These are phyloP conservation scores for Salix viminalis DNA, from an alignment of 345 rosid genomes.

Conservation along the genomic window DNA sequence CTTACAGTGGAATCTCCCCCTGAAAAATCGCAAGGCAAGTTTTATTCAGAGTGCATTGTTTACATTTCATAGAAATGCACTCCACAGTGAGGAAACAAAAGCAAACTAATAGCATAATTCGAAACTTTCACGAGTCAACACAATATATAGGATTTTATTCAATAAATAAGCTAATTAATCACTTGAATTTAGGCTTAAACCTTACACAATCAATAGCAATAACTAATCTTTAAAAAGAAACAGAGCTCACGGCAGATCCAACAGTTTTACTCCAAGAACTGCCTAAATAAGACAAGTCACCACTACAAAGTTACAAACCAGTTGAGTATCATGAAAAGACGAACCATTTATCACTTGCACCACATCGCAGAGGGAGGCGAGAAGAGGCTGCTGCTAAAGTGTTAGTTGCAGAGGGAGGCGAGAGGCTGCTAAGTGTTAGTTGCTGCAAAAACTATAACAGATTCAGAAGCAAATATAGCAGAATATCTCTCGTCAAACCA, in stretches of 20 bases:
- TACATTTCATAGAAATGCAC: background rate
- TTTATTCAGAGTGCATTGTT: background rate
- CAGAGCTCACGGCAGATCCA: slow-evolving; percentile 7
- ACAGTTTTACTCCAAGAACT: slow-evolving; percentile 93
- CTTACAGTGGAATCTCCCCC: slow-evolving; percentile 95
- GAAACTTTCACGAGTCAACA: background rate
- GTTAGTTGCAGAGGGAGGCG: too few species aligned
- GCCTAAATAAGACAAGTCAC: slow-evolving; percentile 81
- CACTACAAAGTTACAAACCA: slow-evolving; percentile 52
- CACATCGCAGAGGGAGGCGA: slow-evolving; percentile 27
- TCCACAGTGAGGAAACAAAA: background rate
- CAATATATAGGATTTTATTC: background rate
- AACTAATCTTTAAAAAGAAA: background rate
- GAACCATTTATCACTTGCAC: slow-evolving; percentile 73
- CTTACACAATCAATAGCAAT: too few species aligned
- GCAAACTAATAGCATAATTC: background rate
- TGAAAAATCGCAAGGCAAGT: slow-evolving; percentile 30
- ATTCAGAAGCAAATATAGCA: too few species aligned
- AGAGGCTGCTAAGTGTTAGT: too few species aligned
- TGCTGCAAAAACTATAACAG: too few species aligned
- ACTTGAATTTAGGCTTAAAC: too few species aligned
- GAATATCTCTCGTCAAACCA: too few species aligned
- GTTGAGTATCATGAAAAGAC: slow-evolving; percentile 81
- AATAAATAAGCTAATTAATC: too few species aligned
- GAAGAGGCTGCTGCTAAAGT: too few species aligned